phyloP scores from a whole-genome alignment of 768 basidiomycete species.

The Hericium erinaceus region DNA sequence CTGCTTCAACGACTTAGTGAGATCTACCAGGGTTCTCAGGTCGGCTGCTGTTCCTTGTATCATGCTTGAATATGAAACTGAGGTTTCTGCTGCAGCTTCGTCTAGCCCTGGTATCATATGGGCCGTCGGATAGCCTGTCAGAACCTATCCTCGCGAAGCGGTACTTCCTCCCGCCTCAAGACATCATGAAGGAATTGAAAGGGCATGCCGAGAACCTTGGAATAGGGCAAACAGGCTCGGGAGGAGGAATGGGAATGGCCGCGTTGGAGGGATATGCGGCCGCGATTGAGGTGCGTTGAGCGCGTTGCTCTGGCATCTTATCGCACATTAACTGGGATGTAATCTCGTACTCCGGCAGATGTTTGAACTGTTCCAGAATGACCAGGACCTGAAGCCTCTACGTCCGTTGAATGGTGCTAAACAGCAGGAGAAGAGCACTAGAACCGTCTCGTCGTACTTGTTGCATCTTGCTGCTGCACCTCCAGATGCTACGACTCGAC shows the following conservation, averaged over 20 bases:
- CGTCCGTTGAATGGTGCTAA: slow-evolving; percentile 4
- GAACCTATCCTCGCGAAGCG: slow-evolving; percentile 15
- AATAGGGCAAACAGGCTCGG: slow-evolving; percentile 12
- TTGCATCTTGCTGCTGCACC: slow-evolving; percentile 14
- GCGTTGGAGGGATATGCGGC: slow-evolving; percentile 14
- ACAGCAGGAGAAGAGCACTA: slow-evolving; percentile 5
- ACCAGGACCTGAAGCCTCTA: slow-evolving; percentile 5
- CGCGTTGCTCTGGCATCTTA: neutral
- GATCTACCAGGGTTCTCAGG: neutral
- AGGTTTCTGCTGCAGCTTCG: too few species aligned
- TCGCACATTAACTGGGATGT: neutral
- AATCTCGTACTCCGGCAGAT: slow-evolving; percentile 5
- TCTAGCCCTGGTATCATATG: slow-evolving; percentile 17
- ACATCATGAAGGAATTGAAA: slow-evolving; percentile 9
- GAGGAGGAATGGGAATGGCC: slow-evolving; percentile 12
- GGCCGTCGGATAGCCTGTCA: slow-evolving; percentile 7
- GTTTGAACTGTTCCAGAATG: slow-evolving; percentile 10
- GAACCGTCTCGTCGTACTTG: slow-evolving; percentile 5
- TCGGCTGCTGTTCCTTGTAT: neutral
- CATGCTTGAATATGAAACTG: neutral
- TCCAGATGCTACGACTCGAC: slow-evolving; percentile 9
- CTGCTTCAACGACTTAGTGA: slow-evolving; percentile 12
- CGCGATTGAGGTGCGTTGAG: slow-evolving; percentile 10
- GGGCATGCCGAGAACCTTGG: slow-evolving; percentile 8
- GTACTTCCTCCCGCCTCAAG: slow-evolving; percentile 9